Conservation (phyloP, 345 rosid species). For the Salix koriyanagi region DNA sequence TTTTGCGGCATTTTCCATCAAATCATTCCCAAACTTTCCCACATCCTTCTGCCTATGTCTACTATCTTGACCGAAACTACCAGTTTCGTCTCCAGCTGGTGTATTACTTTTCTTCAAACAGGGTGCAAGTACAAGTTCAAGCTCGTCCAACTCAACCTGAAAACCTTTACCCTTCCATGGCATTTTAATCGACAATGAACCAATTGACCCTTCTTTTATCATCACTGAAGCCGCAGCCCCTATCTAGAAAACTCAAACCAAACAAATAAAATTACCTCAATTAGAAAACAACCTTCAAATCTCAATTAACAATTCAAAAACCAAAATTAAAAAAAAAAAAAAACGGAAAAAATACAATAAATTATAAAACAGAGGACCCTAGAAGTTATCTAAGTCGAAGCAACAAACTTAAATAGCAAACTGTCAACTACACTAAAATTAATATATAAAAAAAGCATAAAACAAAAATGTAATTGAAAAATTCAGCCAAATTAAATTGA, state of each 20-base stretch:
- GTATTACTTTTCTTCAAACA: conserved; percentile 24
- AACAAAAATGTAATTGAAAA: no score
- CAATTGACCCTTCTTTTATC: conserved; percentile 89
- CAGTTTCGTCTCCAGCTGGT: conserved; percentile 27
- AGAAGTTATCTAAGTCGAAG: no score
- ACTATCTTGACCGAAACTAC: conserved; percentile 13
- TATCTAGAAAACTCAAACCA: conserved; percentile 39
- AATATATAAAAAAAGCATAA: no score
- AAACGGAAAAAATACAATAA: no score
- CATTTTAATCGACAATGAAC: conserved; percentile 72
- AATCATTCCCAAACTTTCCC: conserved; percentile 17
- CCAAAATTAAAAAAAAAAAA: no score
- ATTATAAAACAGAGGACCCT: no score
- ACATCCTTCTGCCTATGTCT: conserved; percentile 25
- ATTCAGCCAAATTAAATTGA: no score
- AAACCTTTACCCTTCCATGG: conserved; percentile 83
- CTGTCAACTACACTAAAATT: no score
- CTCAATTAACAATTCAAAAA: no score
- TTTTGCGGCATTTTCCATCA: conserved; percentile 29
- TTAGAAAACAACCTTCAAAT: no score
- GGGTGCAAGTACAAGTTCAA: conserved; percentile 78
- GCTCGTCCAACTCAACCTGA: conserved; percentile 81
- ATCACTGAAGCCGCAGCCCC: conserved; percentile 48
- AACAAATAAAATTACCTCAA: not conserved
- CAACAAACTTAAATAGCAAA: no score